These are phyloP conservation scores for Alternaria dauci DNA, from an alignment of 2,329 filamentous ascomycete genomes.

Conservation along the genomic window DNA sequence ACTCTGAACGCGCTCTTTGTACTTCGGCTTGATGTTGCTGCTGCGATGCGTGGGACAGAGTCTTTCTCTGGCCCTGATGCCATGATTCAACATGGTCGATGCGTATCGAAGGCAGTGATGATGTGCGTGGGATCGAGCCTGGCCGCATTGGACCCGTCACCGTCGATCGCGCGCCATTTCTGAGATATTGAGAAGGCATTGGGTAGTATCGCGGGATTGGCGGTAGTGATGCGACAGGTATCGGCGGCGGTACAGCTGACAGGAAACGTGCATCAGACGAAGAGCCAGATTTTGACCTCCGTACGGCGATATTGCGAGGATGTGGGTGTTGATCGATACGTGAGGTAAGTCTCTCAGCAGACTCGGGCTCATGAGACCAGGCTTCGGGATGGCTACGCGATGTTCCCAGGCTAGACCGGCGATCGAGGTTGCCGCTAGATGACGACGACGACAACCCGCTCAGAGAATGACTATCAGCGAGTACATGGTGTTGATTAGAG, in stretches of 20 bases:
- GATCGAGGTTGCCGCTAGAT: constrained; percentile 1
- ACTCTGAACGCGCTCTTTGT: constrained; percentile 3
- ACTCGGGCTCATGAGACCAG: constrained; percentile 2
- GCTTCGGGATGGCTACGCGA: constrained; percentile 2
- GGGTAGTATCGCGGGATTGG: constrained; percentile 5
- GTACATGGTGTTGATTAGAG: constrained; percentile 27
- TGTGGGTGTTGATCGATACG: constrained; percentile 23
- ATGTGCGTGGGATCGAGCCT: not conserved
- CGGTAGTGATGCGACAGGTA: constrained; percentile 4
- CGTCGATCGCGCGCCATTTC: not conserved
- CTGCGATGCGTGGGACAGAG: not conserved
- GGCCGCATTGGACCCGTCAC: not conserved
- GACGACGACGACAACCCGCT: constrained; percentile 4
- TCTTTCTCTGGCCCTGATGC: not conserved
- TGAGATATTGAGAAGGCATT: not conserved
- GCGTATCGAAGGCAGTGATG: not conserved
- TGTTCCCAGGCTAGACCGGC: constrained; percentile 13
- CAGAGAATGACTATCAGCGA: constrained; percentile 23
- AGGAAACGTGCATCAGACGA: constrained; percentile 19
- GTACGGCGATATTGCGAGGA: constrained; percentile 14
- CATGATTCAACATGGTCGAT: not conserved
- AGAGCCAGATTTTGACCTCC: constrained; percentile 22
- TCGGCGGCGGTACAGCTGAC: constrained; percentile 11
- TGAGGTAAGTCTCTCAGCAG: constrained; percentile 16
- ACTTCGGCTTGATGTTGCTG: not conserved